These are phyloP conservation scores for Davidsoniella neocaledoniae DNA, from an alignment of 2,329 filamentous ascomycete species.

Conservation along the genomic window DNA sequence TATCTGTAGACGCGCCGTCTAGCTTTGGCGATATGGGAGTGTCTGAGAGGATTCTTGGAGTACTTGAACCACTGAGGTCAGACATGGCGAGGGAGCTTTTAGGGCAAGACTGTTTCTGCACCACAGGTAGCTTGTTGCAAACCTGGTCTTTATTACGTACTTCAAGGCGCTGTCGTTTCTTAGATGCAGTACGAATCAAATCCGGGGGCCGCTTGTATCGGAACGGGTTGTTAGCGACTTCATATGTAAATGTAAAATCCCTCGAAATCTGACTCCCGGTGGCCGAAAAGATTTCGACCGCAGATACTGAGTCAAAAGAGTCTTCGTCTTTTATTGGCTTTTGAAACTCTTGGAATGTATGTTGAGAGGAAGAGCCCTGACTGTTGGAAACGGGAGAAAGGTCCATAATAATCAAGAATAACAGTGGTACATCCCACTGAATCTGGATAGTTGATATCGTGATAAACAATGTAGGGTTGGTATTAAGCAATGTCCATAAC, in stretches of 20 bases:
- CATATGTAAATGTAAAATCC: conserved; percentile 2
- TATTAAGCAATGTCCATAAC: too few relatives aligned
- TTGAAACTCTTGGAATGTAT: background rate
- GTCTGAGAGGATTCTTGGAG: background rate
- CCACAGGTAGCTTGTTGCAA: background rate
- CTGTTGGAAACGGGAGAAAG: background rate
- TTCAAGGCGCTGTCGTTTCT: background rate
- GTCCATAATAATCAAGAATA: background rate
- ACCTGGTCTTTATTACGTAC: background rate
- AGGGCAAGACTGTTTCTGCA: background rate
- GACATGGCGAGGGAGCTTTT: background rate
- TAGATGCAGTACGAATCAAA: background rate
- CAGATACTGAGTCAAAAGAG: background rate
- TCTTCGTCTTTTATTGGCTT: background rate
- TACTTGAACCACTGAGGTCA: background rate
- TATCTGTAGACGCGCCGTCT: too few relatives aligned
- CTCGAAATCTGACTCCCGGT: background rate
- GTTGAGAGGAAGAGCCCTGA: background rate
- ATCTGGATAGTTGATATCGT: too few relatives aligned
- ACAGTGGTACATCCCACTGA: background rate
- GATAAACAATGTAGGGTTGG: too few relatives aligned
- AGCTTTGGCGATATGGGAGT: background rate
- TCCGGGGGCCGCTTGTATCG: background rate
- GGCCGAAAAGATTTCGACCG: background rate
- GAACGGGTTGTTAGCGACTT: conserved; percentile 7